A percentile compares a stretch with the other conserved stretches of the same genome.
phyloP scores from a whole-genome alignment of 495 filamentous ascomycete genomes.

The Pyrenula aspistea region DNA sequence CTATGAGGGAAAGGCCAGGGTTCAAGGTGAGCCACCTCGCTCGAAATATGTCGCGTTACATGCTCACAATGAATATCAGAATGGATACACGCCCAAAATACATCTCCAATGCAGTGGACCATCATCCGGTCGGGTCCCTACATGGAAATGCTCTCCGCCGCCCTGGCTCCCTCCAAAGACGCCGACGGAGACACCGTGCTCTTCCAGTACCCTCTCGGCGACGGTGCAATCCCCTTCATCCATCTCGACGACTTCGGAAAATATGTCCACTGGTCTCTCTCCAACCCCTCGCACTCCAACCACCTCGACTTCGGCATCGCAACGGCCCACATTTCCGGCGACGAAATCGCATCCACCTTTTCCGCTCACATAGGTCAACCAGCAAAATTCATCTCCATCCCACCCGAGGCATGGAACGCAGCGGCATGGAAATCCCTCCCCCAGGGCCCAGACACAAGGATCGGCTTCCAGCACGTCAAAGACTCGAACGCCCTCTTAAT shows the following conservation, averaged over 20 bases:
- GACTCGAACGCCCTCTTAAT: conserved; percentile 28
- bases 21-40: conserved; percentile 1
- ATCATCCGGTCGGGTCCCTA: conserved; percentile 42
- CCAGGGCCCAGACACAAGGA: too few species aligned
- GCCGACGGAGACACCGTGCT: conserved; percentile 23
- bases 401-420: conserved; percentile 8
- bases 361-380: conserved; percentile 37
- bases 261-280: conserved; percentile 15
- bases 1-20: conserved; percentile 41
- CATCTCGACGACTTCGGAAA: conserved; percentile 15
- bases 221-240: conserved; percentile 13
- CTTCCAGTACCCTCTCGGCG: conserved; percentile 29
- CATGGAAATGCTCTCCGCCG: conserved; percentile 38
- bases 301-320: conserved; percentile 33
- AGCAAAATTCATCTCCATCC: conserved; percentile 29
- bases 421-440: too few species aligned
- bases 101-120: conserved; percentile 30
- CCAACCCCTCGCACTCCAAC: conserved; percentile 8
- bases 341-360: conserved; percentile 36
- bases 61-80: conserved; percentile 30
- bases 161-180: too few species aligned
- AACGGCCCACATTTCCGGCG: conserved; percentile 30
- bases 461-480: too few species aligned
- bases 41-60: background rate
- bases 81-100: conserved; percentile 30